Evolutionary conservation across 139 green algal species (phyloP).

Genomic region (Volvox africanus): DNA sequence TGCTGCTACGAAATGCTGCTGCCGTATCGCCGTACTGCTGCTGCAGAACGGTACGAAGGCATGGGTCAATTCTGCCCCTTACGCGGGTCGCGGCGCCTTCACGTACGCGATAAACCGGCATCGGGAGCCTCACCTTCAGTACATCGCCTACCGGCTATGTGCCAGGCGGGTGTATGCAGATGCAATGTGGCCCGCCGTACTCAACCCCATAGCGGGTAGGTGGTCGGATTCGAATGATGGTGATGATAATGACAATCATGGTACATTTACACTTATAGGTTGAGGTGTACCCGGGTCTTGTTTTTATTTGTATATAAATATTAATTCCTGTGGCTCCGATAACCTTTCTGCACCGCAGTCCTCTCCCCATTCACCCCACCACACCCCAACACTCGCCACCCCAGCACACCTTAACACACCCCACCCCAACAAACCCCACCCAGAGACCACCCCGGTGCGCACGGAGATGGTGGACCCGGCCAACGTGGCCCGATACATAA

Average conservation of each 20-base stretch:
- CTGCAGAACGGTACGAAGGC: conserved; percentile 22
- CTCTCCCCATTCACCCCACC: not conserved
- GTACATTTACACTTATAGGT: too few species aligned
- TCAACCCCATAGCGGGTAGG: conserved; percentile 3
- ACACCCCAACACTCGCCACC: too few species aligned
- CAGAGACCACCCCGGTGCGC: conserved; percentile 39
- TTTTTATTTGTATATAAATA: too few species aligned
- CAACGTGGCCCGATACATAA: conserved; percentile 9
- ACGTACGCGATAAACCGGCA: conserved; percentile 34
- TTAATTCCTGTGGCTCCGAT: too few species aligned
- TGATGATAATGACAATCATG: too few species aligned
- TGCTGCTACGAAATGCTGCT: too few species aligned
- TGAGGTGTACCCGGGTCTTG: too few species aligned
- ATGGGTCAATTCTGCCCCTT: conserved; percentile 32
- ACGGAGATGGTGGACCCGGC: conserved; percentile 29
- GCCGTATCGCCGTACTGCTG: too few species aligned
- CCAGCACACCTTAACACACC: too few species aligned
- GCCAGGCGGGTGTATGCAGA: conserved; percentile 13
- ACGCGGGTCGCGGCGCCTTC: conserved; percentile 36
- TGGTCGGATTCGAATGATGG: too few species aligned
- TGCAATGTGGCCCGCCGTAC: conserved; percentile 32
- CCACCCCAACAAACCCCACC: not conserved
- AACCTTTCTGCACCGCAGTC: too few species aligned
- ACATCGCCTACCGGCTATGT: conserved; percentile 34
- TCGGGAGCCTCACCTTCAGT: not conserved